Evolutionary conservation across 2,329 filamentous ascomycete genomes (phyloP), one percentile per base, ranked within the genome.

Genomic region (Ophiostoma himal-ulmi): DNA sequence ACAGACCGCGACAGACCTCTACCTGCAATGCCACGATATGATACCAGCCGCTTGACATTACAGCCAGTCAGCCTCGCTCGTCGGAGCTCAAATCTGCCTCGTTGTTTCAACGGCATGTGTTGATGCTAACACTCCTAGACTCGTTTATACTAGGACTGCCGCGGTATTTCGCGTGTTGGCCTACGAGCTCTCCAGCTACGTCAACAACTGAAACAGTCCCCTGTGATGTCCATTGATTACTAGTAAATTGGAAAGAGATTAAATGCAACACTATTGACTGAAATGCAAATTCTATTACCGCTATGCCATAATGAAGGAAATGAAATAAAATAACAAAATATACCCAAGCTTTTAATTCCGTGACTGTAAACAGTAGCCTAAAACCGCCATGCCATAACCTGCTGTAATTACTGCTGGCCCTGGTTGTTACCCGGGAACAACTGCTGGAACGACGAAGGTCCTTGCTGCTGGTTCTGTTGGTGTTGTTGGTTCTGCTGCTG

Each of bases 381-480:
- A 48, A 48, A 20, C 44, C 44, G 44, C n/a, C 44, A 10, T 57
- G 22, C 11, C n/a, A 26, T 26, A 26, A 17, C 44, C 44, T n/a
- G 44, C 44, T 17, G 44, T 7, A 6, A 57, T 57, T 60, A 57
- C 5, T 67, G 44, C 57, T 71, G 72, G 10, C 69, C 69, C 14
- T 71, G 70, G 34, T 65, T 68, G 44, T 69, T 60, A 7, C 69
- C 70, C 10, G 68, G 68, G 36, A 69, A 67, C 1, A 73, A 65
- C 64, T 70, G 71, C 26, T 71, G 65, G 67, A 71, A 73, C 3
- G 62, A 71, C 7, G 65, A 68, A 2, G 72, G 57, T 13, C 54
- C 20, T 20, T 72, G 64, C 4, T 60, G 22, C 14, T 54, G n/a
- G 20, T 60, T 64, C 22, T 67, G 68, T 44, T 67, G 44, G 39